phyloP scores from a whole-genome alignment of 768 basidiomycete species.

The Leucocoprinus leucothites region DNA sequence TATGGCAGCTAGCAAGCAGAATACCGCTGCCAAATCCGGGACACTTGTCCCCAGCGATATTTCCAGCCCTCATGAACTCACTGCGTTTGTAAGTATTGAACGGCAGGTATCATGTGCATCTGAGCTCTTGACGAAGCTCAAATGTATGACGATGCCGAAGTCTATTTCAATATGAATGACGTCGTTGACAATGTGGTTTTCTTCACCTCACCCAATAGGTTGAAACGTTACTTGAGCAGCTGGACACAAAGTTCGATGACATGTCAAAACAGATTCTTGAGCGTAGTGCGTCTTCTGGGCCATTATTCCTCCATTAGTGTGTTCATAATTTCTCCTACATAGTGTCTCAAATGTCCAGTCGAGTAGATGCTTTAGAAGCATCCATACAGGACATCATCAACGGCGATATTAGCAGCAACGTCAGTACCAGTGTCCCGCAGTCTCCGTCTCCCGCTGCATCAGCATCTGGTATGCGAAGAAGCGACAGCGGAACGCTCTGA shows the following conservation, averaged over 20 bases:
- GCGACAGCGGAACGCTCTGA: constrained; percentile 28
- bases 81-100: constrained; percentile 75
- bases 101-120: background rate
- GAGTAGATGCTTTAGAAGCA: constrained; percentile 86
- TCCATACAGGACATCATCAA: constrained; percentile 93
- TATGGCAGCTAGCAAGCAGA: constrained; percentile 39
- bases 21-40: constrained; percentile 35
- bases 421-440: constrained; percentile 44
- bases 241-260: constrained; percentile 89
- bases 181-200: constrained; percentile 5
- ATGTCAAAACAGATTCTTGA: constrained; percentile 91
- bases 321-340: constrained; percentile 4
- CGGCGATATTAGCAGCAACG: constrained; percentile 41
- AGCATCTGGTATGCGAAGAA: constrained; percentile 39
- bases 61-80: constrained; percentile 91
- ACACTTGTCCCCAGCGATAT: constrained; percentile 57
- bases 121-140: background rate
- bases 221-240: constrained; percentile 80
- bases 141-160: background rate
- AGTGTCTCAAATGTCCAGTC: constrained; percentile 93
- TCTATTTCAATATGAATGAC: background rate
- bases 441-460: constrained; percentile 52
- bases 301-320: background rate
- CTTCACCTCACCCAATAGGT: constrained; percentile 47
- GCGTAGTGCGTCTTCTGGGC: constrained; percentile 45